A percentile compares a stretch with the other conserved stretches of the same genome.
Conservation (phyloP, 768 basidiomycete genomes). For the Mycena filopes region DNA sequence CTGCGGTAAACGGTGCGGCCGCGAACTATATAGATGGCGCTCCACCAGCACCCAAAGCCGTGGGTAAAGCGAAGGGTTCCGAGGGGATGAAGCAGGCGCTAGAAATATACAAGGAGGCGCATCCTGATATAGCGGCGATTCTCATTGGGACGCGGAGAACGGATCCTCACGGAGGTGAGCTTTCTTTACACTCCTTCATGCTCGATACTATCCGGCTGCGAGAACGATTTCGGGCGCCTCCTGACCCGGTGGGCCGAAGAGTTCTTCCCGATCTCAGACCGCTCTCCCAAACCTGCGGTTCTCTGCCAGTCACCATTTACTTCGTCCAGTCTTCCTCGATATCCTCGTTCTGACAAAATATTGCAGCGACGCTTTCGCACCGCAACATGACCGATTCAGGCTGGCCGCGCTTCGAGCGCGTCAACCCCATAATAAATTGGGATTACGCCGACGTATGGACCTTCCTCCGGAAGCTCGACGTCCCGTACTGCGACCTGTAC, state of each 20-base stretch:
- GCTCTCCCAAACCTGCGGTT: too few species aligned
- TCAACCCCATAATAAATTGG: conserved; percentile 98
- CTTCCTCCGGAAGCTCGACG: conserved; percentile 76
- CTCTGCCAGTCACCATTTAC: too few species aligned
- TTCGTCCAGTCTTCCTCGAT: neutral
- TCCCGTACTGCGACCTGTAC: conserved; percentile 92
- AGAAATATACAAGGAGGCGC: conserved; percentile 72
- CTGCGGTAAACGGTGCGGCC: conserved; percentile 33
- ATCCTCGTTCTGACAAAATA: conserved; percentile 10
- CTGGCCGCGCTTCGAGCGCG: conserved; percentile 91
- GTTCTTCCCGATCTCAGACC: too few species aligned
- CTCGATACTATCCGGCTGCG: too few species aligned
- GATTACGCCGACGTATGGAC: conserved; percentile 89
- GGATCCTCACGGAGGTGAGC: conserved; percentile 92
- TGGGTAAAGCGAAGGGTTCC: conserved; percentile 66
- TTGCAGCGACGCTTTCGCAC: conserved; percentile 73
- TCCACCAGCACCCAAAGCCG: conserved; percentile 46
- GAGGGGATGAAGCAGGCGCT: conserved; percentile 86
- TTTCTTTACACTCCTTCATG: conserved; percentile 40
- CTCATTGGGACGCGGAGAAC: conserved; percentile 88
- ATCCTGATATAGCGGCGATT: conserved; percentile 80
- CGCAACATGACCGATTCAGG: conserved; percentile 85
- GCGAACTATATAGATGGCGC: conserved; percentile 32
- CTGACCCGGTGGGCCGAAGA: too few species aligned
- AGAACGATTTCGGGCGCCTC: too few species aligned